Evolutionary conservation across 108 stramenopile species (phyloP), one percentile per base, ranked within the genome.

Genomic region (Pseudonitzschia multiseries): DNA sequence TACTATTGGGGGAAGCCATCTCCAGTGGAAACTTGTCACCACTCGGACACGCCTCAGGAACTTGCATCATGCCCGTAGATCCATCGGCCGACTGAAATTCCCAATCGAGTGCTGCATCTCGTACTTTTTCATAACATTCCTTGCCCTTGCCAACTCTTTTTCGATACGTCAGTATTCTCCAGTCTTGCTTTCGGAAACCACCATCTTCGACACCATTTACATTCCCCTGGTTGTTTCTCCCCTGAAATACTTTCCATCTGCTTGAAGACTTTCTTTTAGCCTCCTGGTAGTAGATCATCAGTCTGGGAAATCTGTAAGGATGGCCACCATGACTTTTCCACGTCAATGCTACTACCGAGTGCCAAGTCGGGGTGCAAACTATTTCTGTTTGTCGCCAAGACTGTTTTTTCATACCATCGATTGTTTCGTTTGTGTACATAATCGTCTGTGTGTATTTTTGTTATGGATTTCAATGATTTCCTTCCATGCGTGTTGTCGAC

Each of bases 21-120:
- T 56, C 22, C 26, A 26, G 2, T 26, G 26, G 17, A 3, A 56
- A 56, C 48, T 22, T 48, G 68, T 56, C 36, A 53, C 60, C 54
- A 10, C 21, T 48, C 46, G 74, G 44, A 33, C 20, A 24, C 33
- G 75, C n/a, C 4, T 57, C 50, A 12, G 76, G 62, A 31, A 80
- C 54, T 36, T 43, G 26, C 53, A 75, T 26, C 60, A 80, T 64
- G 6, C 79, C 79, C 44, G 53, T 66, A 8, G 31, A n/a, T 26
- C 70, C 74, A 41, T 75, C 61, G 24, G 44, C 40, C 26, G 44
- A 62, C 21, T 72, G 29, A 73, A 86, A 86, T 56, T 83, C 80
- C 86, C 82, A 83, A 42, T 79, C 67, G 52, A 86, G 56, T 1
- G 77, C 83, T 28, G 80, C 81, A 57, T 83, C 78, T 62, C 81